Percentiles rank a stretch among this genome's conserved stretches.
phyloP scores from a whole-genome alignment of 2,329 filamentous ascomycete species.

The Calonectria naviculata region DNA sequence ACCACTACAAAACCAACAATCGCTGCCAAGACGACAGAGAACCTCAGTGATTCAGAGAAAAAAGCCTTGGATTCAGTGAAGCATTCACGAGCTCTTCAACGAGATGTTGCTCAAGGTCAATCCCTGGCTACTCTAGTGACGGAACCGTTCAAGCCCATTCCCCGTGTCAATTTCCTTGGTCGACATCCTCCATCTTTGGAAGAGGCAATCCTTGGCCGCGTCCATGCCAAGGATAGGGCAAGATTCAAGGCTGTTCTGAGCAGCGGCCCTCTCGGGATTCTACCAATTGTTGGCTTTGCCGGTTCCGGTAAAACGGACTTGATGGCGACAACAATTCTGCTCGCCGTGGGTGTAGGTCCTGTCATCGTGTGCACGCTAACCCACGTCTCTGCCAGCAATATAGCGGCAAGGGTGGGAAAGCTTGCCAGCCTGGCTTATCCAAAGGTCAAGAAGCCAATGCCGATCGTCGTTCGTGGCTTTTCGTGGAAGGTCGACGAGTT shows the following conservation, averaged over 20 bases:
- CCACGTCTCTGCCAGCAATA: not conserved
- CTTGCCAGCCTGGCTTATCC: not conserved
- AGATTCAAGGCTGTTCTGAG: not conserved
- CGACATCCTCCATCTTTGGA: not conserved
- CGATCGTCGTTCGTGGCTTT: not conserved
- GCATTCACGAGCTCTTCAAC: not conserved
- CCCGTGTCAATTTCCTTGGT: not conserved
- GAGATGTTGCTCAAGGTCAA: not conserved
- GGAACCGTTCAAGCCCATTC: not conserved
- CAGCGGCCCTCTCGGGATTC: not conserved
- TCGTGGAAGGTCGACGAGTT: not conserved
- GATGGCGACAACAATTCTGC: not conserved
- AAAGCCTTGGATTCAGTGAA: not conserved
- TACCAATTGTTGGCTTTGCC: not conserved
- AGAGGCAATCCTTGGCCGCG: not conserved
- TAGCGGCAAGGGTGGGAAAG: not conserved
- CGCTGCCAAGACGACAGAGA: too few species aligned
- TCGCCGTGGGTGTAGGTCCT: not conserved
- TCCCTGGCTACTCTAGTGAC: not conserved
- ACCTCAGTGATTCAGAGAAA: not conserved
- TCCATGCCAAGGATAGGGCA: not conserved
- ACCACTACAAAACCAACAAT: too few species aligned
- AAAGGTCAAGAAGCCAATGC: not conserved
- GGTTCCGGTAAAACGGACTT: not conserved
- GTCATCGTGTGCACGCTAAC: not conserved